Base-by-base conservation (phyloP, 768 basidiomycete species). In the Rhodosporidiobolus odoratus region DNA sequence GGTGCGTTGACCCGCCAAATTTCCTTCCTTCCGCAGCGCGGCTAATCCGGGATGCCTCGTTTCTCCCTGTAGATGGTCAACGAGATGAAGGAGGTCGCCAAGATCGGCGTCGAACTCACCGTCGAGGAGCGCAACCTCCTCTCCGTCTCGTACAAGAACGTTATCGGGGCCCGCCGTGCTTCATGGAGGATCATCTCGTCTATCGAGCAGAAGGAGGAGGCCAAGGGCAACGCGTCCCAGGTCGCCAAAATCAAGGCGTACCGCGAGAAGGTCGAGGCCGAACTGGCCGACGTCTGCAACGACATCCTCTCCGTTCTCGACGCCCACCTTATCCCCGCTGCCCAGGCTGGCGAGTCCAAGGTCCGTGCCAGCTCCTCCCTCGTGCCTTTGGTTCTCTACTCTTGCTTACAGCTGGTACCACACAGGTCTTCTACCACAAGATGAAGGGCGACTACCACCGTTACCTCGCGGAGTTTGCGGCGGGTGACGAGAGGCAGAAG, bases 391-490 rank as follows among this genome's bases (percentile, higher is more conserved):
- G 12, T 38, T n/a, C 21, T 1, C 41, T 17, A 10, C 41, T 9
- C 32, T 21, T 10, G 0, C 21, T 19, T 5, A 63, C 35, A 27
- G n/a, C 34, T 37, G 6, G 12, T 3, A 3, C 9, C 30, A 8
- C 5, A 17, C 65, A 73, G 72, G 76, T 77, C 53, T 98, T 97
- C 86, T 98, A 98, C 85, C 93, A 95, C 87, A 97, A 97, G 88
- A 96, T 92, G 93, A 95, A 92, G 92, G 93, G 93, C 81, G 92
- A 97, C 82, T 95, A 97, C 83, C 92, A 96, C 85, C 92, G 93
- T 77, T 97, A 96, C 84, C 90, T 95, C 76, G 95, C 94, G 78
- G 94, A 98, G 83, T 98, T 97, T 79, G 92, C 93, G 61, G 92
- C 91, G 63, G 94, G 93, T 78, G 92, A 95, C 83, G 92, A 93